A percentile compares a stretch with the other conserved stretches of the same genome.
Evolutionary conservation across 805 yeast genomes (phyloP).

Genomic region (Tanozyma kutaoensis): DNA sequence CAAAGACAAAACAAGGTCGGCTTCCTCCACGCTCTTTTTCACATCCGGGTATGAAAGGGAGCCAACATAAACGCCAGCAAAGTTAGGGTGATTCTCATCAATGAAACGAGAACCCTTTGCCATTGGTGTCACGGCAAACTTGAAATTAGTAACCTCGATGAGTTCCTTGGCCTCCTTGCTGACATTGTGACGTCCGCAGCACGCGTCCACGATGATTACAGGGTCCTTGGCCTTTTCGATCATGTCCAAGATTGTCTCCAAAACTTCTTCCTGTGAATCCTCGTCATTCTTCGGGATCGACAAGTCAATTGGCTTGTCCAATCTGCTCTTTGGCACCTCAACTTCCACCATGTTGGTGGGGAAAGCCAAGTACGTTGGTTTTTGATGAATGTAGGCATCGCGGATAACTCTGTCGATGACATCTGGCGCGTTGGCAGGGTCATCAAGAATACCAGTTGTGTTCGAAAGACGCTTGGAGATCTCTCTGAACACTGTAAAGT

Average conservation of each 20-base stretch:
- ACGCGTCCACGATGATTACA: conserved; percentile 9
- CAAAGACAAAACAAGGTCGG: conserved; percentile 65
- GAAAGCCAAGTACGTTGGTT: conserved; percentile 7
- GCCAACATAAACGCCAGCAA: conserved; percentile 47
- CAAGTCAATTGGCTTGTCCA: conserved; percentile 6
- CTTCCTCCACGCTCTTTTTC: conserved; percentile 51
- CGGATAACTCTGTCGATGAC: conserved; percentile 2
- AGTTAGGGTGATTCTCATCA: conserved; percentile 8
- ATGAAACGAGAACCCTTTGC: conserved; percentile 9
- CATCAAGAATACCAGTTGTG: no score
- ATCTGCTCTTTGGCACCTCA: conserved; percentile 3
- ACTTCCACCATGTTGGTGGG: conserved; percentile 7
- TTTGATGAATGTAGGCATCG: conserved; percentile 7
- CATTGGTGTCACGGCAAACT: conserved; percentile 11
- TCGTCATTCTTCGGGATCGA: conserved; percentile 4
- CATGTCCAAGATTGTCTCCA: conserved; percentile 2
- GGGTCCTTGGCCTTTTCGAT: conserved; percentile 8
- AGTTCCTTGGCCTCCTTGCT: conserved; percentile 7
- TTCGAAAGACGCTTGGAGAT: no score
- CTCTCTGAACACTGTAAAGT: no score
- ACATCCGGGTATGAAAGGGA: conserved; percentile 64
- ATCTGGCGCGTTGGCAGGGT: no score
- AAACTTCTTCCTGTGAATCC: conserved; percentile 5
- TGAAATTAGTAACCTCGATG: conserved; percentile 8
- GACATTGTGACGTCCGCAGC: conserved; percentile 9